A percentile compares a stretch with the other conserved stretches of the same genome.
These are phyloP conservation scores for Arthromyces matolae DNA, from an alignment of 768 basidiomycete genomes.

Conservation along the genomic window DNA sequence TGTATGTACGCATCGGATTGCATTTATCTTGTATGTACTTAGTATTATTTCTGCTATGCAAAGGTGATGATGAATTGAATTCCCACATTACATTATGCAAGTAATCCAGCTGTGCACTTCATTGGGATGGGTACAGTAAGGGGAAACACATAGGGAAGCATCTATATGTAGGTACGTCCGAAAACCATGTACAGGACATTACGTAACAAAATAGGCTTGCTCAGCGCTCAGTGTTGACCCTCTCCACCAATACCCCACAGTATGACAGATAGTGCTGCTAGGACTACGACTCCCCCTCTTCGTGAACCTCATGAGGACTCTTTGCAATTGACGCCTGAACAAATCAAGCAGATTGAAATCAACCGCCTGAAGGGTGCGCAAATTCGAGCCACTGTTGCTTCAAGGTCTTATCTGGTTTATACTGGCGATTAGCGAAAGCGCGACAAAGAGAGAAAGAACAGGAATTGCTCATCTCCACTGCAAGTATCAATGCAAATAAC, in stretches of 20 bases:
- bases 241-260: too few relatives aligned
- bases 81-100: too few relatives aligned
- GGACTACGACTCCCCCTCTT: conserved; percentile 41
- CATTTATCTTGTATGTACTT: neutral
- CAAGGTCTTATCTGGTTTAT: neutral
- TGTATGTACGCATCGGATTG: neutral
- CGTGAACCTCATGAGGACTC: conserved; percentile 15
- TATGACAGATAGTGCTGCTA: conserved; percentile 23
- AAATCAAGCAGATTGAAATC: conserved; percentile 68
- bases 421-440: conserved; percentile 57
- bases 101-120: too few relatives aligned
- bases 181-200: too few relatives aligned
- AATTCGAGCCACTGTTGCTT: neutral
- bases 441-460: conserved; percentile 66
- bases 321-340: conserved; percentile 57
- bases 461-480: conserved; percentile 39
- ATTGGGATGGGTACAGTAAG: too few relatives aligned
- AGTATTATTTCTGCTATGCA: too few relatives aligned
- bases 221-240: too few relatives aligned
- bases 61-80: too few relatives aligned
- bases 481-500: conserved; percentile 55
- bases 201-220: too few relatives aligned
- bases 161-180: too few relatives aligned
- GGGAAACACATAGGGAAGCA: too few relatives aligned
- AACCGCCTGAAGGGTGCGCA: conserved; percentile 70